Evolutionary conservation across 352 stramenopile genomes (phyloP), one percentile per base, ranked within the genome.

Genomic region (Ophiocytium majus): DNA sequence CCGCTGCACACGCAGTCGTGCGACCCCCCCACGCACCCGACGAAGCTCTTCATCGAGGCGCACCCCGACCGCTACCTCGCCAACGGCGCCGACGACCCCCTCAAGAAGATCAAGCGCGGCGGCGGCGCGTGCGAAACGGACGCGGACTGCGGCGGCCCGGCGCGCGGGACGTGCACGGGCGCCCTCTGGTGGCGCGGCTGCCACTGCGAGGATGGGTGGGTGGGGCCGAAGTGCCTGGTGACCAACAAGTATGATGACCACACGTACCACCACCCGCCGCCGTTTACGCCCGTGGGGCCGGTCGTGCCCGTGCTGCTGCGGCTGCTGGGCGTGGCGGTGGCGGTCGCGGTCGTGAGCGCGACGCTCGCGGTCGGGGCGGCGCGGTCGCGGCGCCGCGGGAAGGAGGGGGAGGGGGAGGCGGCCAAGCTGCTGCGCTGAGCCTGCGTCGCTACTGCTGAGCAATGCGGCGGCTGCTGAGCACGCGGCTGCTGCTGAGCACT

Each of bases 51-150:
- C n/a, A 90, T 90, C 57, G 49, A 89, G 63, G 88, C 88, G 10
- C 86, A 90, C 79, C 66, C 64, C 50, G 89, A 86, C 74, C 76
- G 86, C n/a, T 90, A 90, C 63, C 84, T 87, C 32, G 66, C 5
- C 32, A 43, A 78, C 66, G 43, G 43, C 43, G 14, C 76, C 57
- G 74, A 86, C 35, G 0, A 66, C 32, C 75, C 82, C 17, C 37
- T 86, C 0, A 82, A 86, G 43, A 71, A 82, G 75, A 19, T 86
- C 17, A 63, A 49, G 23, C 32, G 63, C 17, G 82, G 82, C 0
- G 74, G 82, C 0, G 82, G 82, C 32, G 75, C 80, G 76, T 86
- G 82, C 82, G 76, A 82, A 9, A n/a, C 14, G 0, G 75, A 82
- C 63, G 57, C 50, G 0, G 82, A 66, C 35, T 86, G 82, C 36